phyloP scores from a whole-genome alignment of 306 rosid genomes.

The Lotus japonicus region DNA sequence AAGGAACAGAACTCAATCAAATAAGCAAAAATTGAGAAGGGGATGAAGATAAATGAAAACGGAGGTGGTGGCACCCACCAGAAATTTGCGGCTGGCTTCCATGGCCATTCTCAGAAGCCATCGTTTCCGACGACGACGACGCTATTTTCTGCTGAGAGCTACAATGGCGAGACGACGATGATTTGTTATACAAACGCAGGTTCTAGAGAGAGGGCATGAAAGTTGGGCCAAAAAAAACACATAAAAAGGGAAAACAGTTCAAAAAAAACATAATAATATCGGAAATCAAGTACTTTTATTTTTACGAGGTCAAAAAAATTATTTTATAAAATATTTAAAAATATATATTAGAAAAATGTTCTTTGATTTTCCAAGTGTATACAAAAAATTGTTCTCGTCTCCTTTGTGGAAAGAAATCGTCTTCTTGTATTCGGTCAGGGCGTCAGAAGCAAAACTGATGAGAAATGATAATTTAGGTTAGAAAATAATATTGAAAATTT shows the following conservation, averaged over 20 bases:
- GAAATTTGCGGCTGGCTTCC: slow-evolving; percentile 23
- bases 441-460: too few relatives aligned
- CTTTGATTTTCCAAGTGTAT: too few relatives aligned
- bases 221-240: not conserved
- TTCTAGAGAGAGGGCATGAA: slow-evolving; percentile 1
- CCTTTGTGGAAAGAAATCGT: too few relatives aligned
- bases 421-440: too few relatives aligned
- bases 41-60: not conserved
- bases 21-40: not conserved
- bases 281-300: too few relatives aligned
- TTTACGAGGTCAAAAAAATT: too few relatives aligned
- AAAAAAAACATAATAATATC: too few relatives aligned
- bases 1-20: not conserved
- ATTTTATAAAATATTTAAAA: too few relatives aligned
- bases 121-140: slow-evolving; percentile 11
- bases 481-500: too few relatives aligned
- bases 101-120: slow-evolving; percentile 28
- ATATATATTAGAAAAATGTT: too few relatives aligned
- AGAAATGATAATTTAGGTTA: too few relatives aligned
- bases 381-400: too few relatives aligned
- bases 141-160: not conserved
- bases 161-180: not conserved
- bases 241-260: not conserved
- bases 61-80: not conserved
- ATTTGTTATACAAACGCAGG: not conserved